Conservation (phyloP, 1,139 yeast genomes). For the Lizanozyma gosingica region DNA sequence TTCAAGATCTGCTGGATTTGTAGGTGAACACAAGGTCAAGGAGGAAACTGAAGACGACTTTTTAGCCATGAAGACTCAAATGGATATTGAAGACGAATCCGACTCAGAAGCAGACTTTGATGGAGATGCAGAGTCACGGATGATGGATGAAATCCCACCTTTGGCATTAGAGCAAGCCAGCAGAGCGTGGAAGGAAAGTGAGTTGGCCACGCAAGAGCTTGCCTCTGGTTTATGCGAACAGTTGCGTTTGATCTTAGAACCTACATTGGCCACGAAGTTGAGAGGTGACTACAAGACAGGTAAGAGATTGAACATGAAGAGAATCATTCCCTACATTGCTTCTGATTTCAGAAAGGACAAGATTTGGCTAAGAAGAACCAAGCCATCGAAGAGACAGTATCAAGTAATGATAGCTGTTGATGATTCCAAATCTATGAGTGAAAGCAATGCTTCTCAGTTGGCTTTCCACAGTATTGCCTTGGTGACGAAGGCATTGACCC, state of each 20-base stretch:
- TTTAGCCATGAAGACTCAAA: slow-evolving; percentile 20
- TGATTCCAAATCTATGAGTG: slow-evolving; percentile 96
- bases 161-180: slow-evolving; percentile 59
- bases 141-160: slow-evolving; percentile 26
- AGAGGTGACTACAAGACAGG: slow-evolving; percentile 97
- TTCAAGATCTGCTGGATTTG: slow-evolving; percentile 6
- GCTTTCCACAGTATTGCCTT: slow-evolving; percentile 94
- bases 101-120: slow-evolving; percentile 21
- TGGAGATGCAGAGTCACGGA: slow-evolving; percentile 17
- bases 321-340: slow-evolving; percentile 96
- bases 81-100: slow-evolving; percentile 24
- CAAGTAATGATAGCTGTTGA: slow-evolving; percentile 97
- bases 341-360: slow-evolving; percentile 96
- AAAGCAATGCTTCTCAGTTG: slow-evolving; percentile 77
- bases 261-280: slow-evolving; percentile 88
- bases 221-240: slow-evolving; percentile 90
- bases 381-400: slow-evolving; percentile 94
- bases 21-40: slow-evolving; percentile 19
- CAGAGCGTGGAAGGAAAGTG: slow-evolving; percentile 75
- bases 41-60: slow-evolving; percentile 12
- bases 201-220: slow-evolving; percentile 73
- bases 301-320: slow-evolving; percentile 91
- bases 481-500: slow-evolving; percentile 89
- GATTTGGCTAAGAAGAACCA: slow-evolving; percentile 96
- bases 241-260: slow-evolving; percentile 84